A percentile compares a stretch with the other conserved stretches of the same genome.
Evolutionary conservation across 768 basidiomycete species (phyloP).

Genomic region (Suillus variegatus): DNA sequence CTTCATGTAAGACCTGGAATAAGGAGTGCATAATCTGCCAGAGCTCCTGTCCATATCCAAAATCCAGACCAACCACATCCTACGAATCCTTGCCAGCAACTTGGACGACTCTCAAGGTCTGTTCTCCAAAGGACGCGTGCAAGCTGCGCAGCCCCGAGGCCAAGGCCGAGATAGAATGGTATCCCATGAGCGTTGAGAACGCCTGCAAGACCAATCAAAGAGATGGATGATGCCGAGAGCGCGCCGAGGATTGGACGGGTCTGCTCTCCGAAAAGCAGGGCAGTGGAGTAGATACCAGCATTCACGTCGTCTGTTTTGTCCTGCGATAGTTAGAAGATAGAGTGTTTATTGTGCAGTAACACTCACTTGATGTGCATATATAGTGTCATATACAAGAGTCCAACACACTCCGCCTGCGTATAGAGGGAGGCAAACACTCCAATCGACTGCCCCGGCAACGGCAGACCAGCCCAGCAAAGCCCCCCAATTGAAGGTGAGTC

Average conservation of each 20-base stretch:
- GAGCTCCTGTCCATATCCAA: constrained; percentile 82
- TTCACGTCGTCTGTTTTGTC: constrained; percentile 90
- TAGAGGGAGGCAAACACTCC: constrained; percentile 81
- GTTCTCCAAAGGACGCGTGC: constrained; percentile 73
- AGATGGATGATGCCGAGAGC: constrained; percentile 74
- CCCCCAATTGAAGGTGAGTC: constrained; percentile 97
- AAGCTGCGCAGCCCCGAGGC: constrained; percentile 74
- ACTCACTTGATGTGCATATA: constrained; percentile 93
- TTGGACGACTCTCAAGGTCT: constrained; percentile 70
- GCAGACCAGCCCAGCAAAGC: constrained; percentile 96
- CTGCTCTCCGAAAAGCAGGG: constrained; percentile 80
- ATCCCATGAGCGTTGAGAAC: constrained; percentile 74
- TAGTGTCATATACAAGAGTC: constrained; percentile 97
- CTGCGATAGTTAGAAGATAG: constrained; percentile 39
- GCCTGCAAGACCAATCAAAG: constrained; percentile 77
- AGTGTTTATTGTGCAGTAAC: background rate
- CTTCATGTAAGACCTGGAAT: constrained; percentile 10
- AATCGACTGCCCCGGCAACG: constrained; percentile 77
- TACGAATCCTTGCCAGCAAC: constrained; percentile 90
- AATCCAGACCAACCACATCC: constrained; percentile 89
- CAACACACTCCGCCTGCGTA: constrained; percentile 90
- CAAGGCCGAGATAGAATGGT: constrained; percentile 79
- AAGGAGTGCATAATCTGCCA: constrained; percentile 60
- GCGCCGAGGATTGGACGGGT: constrained; percentile 75
- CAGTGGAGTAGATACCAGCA: constrained; percentile 91